Conservation (phyloP, 2,329 filamentous ascomycete genomes). For the Plectosphaerella plurivora region DNA sequence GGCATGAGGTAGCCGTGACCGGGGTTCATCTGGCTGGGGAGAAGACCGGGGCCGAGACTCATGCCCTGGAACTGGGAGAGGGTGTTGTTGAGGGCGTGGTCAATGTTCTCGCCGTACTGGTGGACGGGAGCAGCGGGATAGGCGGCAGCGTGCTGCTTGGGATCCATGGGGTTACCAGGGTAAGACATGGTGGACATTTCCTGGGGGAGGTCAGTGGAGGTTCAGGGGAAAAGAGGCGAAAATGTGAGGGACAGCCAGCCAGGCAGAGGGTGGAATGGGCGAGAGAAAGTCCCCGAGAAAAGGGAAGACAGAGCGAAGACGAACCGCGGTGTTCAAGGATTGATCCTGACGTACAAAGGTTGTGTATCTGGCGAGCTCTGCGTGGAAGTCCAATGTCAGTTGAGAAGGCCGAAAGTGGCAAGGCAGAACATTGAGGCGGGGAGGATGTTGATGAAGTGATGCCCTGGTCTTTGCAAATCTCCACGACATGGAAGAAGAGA, state of each 20-base stretch:
- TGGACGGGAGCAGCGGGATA: conserved; percentile 6
- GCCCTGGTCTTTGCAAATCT: no score
- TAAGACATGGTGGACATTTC: conserved; percentile 24
- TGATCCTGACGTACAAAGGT: not conserved
- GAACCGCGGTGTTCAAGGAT: no score
- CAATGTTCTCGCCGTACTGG: conserved; percentile 11
- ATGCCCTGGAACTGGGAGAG: conserved; percentile 19
- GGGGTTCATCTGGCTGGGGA: conserved; percentile 23
- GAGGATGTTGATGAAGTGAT: no score
- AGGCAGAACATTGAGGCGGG: no score
- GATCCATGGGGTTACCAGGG: conserved; percentile 32
- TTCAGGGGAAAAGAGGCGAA: no score
- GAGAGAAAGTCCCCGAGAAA: not conserved
- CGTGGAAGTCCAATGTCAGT: not conserved
- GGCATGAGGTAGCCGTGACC: conserved; percentile 29
- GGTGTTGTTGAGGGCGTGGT: not conserved
- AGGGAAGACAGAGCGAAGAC: no score
- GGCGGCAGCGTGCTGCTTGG: conserved; percentile 20
- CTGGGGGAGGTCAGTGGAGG: not conserved
- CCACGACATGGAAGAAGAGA: no score
- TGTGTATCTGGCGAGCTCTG: not conserved
- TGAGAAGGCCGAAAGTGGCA: not conserved
- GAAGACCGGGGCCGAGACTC: conserved; percentile 28
- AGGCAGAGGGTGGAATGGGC: no score
- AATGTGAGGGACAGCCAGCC: no score